These are phyloP conservation scores for Arthrobotrys iridis DNA, from an alignment of 2,329 filamentous ascomycete genomes.

Conservation along the genomic window DNA sequence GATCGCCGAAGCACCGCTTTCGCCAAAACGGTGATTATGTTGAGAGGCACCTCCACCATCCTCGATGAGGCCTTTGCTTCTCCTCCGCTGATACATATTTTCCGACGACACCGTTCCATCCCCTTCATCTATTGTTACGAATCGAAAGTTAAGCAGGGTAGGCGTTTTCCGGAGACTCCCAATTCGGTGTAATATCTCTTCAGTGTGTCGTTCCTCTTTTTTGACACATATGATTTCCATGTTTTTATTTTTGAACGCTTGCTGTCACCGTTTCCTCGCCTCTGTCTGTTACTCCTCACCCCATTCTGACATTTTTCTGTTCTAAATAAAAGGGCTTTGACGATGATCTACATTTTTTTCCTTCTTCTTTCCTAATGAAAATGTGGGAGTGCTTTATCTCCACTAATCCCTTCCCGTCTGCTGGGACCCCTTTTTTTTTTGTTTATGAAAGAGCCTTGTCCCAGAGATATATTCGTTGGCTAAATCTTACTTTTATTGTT, in stretches of 20 bases:
- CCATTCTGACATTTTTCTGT: not conserved
- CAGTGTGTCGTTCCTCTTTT: slow-evolving; percentile 5
- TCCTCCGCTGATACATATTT: slow-evolving; percentile 6
- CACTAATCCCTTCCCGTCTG: slow-evolving; percentile 5
- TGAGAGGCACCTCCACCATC: not conserved
- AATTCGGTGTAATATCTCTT: slow-evolving; percentile 12
- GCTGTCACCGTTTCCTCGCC: not conserved
- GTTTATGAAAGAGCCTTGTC: not conserved
- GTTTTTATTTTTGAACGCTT: not conserved
- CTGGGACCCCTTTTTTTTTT: not conserved
- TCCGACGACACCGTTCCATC: slow-evolving; percentile 4
- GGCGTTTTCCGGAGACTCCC: slow-evolving; percentile 43
- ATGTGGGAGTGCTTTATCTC: slow-evolving; percentile 9
- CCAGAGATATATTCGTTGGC: slow-evolving; percentile 20
- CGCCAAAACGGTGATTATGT: slow-evolving; percentile 34
- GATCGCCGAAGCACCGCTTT: slow-evolving; percentile 6
- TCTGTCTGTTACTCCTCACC: not conserved
- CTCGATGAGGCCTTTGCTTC: not conserved
- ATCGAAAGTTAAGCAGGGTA: slow-evolving; percentile 31
- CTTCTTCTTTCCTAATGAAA: slow-evolving; percentile 1
- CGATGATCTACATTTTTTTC: not conserved
- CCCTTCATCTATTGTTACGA: slow-evolving; percentile 32
- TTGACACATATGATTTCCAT: not conserved
- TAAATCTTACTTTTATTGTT: slow-evolving; percentile 20
- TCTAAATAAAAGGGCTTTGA: slow-evolving; percentile 10